These are phyloP conservation scores for Fusarium sambucinum DNA, from an alignment of 2,329 filamentous ascomycete species.

Conservation along the genomic window DNA sequence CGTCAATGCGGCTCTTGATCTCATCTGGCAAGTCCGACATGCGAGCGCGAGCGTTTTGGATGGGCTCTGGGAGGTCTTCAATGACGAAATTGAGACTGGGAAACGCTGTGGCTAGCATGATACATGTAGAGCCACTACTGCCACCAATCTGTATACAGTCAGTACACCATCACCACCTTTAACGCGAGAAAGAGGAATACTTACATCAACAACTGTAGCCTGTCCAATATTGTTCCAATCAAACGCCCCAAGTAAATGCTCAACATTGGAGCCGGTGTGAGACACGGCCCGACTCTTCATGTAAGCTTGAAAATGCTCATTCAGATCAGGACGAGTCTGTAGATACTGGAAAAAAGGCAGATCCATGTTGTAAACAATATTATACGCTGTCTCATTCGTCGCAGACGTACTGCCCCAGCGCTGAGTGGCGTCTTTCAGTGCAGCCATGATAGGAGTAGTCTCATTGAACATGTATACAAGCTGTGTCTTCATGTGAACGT, in stretches of 20 bases:
- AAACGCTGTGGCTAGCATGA: constrained; percentile 48
- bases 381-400: constrained; percentile 48
- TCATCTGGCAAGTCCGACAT: constrained; percentile 30
- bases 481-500: constrained; percentile 48
- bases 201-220: constrained; percentile 28
- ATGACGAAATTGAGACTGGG: constrained; percentile 53
- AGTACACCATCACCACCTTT: neutral
- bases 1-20: constrained; percentile 41
- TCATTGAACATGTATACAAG: constrained; percentile 48
- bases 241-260: constrained; percentile 26
- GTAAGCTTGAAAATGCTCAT: constrained; percentile 17
- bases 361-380: constrained; percentile 47
- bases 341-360: constrained; percentile 52
- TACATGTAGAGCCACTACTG: constrained; percentile 13
- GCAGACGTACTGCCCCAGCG: constrained; percentile 44
- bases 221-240: constrained; percentile 21
- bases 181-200: no score
- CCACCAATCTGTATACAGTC: constrained; percentile 19
- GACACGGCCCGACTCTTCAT: constrained; percentile 38
- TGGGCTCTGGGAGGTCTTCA: constrained; percentile 48
- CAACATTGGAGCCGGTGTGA: constrained; percentile 31
- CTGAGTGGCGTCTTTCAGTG: constrained; percentile 45
- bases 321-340: constrained; percentile 8
- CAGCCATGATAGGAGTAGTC: constrained; percentile 43
- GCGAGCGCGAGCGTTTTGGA: constrained; percentile 17